Conservation (phyloP, 2,329 filamentous ascomycete genomes). For the Cercospora beticola region DNA sequence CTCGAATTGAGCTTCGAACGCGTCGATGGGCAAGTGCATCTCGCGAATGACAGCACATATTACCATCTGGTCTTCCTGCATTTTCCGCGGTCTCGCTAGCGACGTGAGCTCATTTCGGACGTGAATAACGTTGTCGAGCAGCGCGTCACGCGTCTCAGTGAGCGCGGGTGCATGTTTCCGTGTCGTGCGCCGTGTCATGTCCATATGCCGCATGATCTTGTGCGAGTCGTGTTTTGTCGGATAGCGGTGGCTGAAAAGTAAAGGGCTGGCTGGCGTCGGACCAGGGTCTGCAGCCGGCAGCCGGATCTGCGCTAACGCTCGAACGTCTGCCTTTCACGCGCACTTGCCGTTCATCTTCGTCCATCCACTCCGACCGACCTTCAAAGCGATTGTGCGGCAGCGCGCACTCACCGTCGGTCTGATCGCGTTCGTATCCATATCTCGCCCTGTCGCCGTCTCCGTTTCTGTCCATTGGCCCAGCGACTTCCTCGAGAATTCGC, state of each 20-base stretch:
- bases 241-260: not conserved
- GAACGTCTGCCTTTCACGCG: not conserved
- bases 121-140: not conserved
- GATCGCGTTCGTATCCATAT: slow-evolving; percentile 11
- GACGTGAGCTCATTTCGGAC: not conserved
- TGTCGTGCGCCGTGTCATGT: not conserved
- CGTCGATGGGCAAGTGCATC: not conserved
- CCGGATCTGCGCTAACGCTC: slow-evolving; percentile 9
- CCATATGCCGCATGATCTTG: not conserved
- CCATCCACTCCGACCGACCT: not conserved
- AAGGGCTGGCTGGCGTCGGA: not conserved
- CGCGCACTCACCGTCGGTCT: slow-evolving; percentile 1
- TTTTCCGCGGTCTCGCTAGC: not conserved
- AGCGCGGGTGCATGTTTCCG: not conserved
- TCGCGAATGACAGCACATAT: not conserved
- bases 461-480: not conserved
- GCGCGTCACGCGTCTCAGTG: not conserved
- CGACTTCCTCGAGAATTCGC: slow-evolving; percentile 3
- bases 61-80: not conserved
- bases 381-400: not conserved
- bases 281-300: not conserved
- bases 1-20: slow-evolving; percentile 16
- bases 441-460: not conserved
- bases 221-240: not conserved
- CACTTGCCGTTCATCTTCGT: slow-evolving; percentile 9